Evolutionary conservation across 805 yeast genomes (phyloP).

Genomic region (Brettanomyces nanus): DNA sequence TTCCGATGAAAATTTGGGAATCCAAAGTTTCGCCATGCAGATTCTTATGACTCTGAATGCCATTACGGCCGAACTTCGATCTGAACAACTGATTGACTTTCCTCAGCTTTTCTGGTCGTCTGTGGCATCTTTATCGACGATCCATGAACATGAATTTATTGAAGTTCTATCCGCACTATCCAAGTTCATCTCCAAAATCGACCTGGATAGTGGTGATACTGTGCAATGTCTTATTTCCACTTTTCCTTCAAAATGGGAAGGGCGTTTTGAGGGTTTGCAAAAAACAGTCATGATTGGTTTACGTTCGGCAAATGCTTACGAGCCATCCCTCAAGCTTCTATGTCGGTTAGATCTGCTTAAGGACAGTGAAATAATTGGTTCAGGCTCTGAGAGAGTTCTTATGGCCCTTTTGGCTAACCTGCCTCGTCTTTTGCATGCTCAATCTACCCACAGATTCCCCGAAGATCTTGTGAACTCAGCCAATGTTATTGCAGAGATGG

Average conservation of each 20-base stretch:
- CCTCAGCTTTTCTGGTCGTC: slow-evolving; percentile 96
- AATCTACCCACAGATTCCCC: slow-evolving; percentile 46
- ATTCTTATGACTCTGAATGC: slow-evolving; percentile 94
- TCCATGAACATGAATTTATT: slow-evolving; percentile 88
- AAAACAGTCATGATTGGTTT: slow-evolving; percentile 73
- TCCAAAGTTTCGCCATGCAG: slow-evolving; percentile 96
- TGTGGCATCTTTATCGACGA: slow-evolving; percentile 82
- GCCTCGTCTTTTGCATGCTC: slow-evolving; percentile 79
- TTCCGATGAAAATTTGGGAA: slow-evolving; percentile 80
- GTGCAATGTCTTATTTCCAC: slow-evolving; percentile 75
- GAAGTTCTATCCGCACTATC: slow-evolving; percentile 78
- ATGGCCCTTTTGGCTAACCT: slow-evolving; percentile 68
- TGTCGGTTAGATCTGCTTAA: slow-evolving; percentile 60
- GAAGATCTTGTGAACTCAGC: slow-evolving; percentile 47
- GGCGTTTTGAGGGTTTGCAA: slow-evolving; percentile 84
- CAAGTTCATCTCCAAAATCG: slow-evolving; percentile 80
- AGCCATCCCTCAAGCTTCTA: slow-evolving; percentile 63
- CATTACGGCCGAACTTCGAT: slow-evolving; percentile 74
- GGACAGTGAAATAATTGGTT: slow-evolving; percentile 72
- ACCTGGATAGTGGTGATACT: slow-evolving; percentile 75
- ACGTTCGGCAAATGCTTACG: slow-evolving; percentile 73
- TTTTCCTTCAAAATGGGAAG: slow-evolving; percentile 95
- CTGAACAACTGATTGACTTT: slow-evolving; percentile 71
- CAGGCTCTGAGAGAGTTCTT: slow-evolving; percentile 58
- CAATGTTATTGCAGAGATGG: slow-evolving; percentile 50